Percentiles rank a stretch among this genome's conserved stretches.
These are phyloP conservation scores for Martensiomyces pterosporus DNA, from an alignment of 192 early-diverging fungal genomes.

Conservation along the genomic window DNA sequence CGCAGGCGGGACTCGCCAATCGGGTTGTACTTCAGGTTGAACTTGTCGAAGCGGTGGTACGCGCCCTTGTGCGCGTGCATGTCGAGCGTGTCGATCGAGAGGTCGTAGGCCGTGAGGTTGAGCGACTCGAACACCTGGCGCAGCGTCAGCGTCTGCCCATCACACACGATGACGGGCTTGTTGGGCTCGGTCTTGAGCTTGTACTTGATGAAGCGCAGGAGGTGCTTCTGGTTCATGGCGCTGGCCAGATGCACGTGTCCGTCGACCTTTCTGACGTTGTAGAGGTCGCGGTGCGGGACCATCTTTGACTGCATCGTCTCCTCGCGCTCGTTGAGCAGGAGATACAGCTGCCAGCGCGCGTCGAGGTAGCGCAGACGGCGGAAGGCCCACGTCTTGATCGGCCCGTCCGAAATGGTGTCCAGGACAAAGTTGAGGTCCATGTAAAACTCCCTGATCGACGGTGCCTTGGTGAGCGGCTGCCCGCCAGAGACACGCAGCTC, in stretches of 20 bases:
- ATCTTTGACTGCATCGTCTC: slow-evolving; percentile 81
- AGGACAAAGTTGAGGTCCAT: slow-evolving; percentile 72
- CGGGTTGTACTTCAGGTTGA: slow-evolving; percentile 90
- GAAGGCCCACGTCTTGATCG: slow-evolving; percentile 82
- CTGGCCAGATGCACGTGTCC: slow-evolving; percentile 85
- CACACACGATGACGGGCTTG: slow-evolving; percentile 74
- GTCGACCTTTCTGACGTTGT: slow-evolving; percentile 91
- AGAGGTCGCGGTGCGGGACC: slow-evolving; percentile 85
- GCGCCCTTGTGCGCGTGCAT: slow-evolving; percentile 92
- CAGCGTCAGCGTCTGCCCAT: slow-evolving; percentile 69
- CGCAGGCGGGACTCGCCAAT: slow-evolving; percentile 83
- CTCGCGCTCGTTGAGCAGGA: slow-evolving; percentile 78
- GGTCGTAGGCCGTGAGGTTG: slow-evolving; percentile 80
- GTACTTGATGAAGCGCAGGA: slow-evolving; percentile 85
- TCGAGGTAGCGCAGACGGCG: slow-evolving; percentile 83
- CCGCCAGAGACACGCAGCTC: not conserved
- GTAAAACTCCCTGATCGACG: slow-evolving; percentile 69
- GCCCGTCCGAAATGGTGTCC: slow-evolving; percentile 67
- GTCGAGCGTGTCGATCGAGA: slow-evolving; percentile 84
- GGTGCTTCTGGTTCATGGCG: slow-evolving; percentile 90
- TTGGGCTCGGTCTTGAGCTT: slow-evolving; percentile 67
- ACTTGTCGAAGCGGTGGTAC: slow-evolving; percentile 89
- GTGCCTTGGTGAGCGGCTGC: slow-evolving; percentile 49
- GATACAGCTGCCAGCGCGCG: slow-evolving; percentile 82
- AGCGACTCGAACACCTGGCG: slow-evolving; percentile 76